Evolutionary conservation across 2,329 filamentous ascomycete genomes (phyloP).

Genomic region (Neonectria hederae): DNA sequence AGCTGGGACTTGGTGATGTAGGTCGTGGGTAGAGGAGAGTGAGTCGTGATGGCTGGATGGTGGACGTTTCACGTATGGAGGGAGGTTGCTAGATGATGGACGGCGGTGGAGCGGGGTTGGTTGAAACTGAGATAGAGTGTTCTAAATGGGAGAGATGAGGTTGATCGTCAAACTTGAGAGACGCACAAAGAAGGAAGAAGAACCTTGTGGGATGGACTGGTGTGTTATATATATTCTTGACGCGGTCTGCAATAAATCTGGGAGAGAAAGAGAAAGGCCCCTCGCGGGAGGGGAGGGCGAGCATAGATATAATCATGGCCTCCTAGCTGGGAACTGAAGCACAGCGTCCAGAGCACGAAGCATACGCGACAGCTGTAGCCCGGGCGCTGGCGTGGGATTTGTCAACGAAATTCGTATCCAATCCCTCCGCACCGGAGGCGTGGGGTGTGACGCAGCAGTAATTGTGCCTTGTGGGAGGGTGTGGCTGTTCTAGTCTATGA

Average conservation of each 20-base stretch:
- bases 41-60: neutral
- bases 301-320: neutral
- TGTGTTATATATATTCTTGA: neutral
- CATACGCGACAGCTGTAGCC: neutral
- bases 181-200: neutral
- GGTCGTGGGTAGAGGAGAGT: neutral
- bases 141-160: neutral
- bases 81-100: neutral
- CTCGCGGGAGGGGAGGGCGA: neutral
- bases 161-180: neutral
- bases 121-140: neutral
- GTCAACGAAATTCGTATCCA: neutral
- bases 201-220: neutral
- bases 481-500: too few relatives aligned
- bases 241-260: neutral
- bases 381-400: neutral
- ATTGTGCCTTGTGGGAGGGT: neutral
- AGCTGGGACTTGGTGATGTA: neutral
- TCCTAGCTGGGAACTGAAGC: neutral
- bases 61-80: neutral
- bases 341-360: neutral
- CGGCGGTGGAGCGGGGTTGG: neutral
- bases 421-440: neutral
- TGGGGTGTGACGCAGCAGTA: neutral
- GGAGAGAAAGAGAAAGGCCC: neutral